Percentiles rank a stretch among this genome's conserved stretches.
Evolutionary conservation across 2,329 filamentous ascomycete genomes (phyloP).

Genomic region (Teratosphaeriaceae sp.): DNA sequence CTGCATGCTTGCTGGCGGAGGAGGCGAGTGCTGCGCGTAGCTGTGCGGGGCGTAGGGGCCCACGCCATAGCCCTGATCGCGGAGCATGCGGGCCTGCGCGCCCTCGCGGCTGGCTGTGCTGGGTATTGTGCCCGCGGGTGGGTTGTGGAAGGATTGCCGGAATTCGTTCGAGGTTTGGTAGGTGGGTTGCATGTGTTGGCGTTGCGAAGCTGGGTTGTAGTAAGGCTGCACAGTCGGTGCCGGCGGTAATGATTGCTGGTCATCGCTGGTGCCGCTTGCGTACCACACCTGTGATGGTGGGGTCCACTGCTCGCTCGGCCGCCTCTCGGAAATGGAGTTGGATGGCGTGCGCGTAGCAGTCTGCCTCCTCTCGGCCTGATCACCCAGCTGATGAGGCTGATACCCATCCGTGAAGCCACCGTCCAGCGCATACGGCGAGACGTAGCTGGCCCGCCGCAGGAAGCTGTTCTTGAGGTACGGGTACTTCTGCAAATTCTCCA

Average conservation of each 20-base stretch:
- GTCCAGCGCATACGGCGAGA: conserved; percentile 40
- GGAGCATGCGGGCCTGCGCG: conserved; percentile 26
- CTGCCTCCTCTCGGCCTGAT: conserved; percentile 9
- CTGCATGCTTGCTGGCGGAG: not conserved
- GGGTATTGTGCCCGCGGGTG: conserved; percentile 21
- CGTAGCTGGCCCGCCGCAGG: conserved; percentile 37
- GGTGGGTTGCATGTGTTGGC: conserved; percentile 25
- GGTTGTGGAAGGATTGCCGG: conserved; percentile 29
- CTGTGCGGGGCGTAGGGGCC: conserved; percentile 6
- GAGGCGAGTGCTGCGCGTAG: conserved; percentile 1
- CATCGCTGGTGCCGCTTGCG: conserved; percentile 14
- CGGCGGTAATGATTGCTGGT: conserved; percentile 10
- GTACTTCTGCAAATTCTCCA: conserved; percentile 38
- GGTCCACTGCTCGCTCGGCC: conserved; percentile 27
- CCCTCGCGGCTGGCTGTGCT: conserved; percentile 29
- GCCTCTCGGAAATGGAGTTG: conserved; percentile 18
- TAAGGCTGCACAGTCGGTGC: conserved; percentile 8
- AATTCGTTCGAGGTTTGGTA: conserved; percentile 42
- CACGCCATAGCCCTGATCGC: conserved; percentile 24
- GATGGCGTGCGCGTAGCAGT: conserved; percentile 19
- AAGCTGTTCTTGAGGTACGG: conserved; percentile 41
- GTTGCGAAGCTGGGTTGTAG: conserved; percentile 11
- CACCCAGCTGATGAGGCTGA: conserved; percentile 25
- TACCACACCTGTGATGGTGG: conserved; percentile 29
- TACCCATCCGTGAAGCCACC: conserved; percentile 37